phyloP scores from a whole-genome alignment of 345 rosid genomes.

The Limnanthes douglasii region DNA sequence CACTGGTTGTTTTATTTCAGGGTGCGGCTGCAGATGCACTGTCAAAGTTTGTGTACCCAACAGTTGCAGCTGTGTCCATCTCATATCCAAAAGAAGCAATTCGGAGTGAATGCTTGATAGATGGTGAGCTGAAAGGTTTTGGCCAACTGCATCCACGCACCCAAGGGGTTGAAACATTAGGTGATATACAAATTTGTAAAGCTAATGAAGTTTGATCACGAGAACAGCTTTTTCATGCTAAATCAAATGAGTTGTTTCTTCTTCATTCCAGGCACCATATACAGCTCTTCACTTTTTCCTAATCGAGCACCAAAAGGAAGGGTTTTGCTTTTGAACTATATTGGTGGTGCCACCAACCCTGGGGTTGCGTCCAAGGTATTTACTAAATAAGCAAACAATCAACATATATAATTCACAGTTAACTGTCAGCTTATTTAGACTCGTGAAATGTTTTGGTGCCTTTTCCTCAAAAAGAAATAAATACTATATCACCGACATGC shows the following conservation, averaged over 20 bases:
- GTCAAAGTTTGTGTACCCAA: constrained; percentile 80
- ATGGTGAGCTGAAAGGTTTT: constrained; percentile 87
- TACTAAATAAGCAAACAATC: too few relatives aligned
- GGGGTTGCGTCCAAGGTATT: constrained; percentile 71
- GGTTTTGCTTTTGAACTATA: constrained; percentile 66
- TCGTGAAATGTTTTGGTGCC: constrained; percentile 1
- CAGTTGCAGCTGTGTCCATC: constrained; percentile 86
- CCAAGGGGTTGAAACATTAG: constrained; percentile 95
- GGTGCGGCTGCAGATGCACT: constrained; percentile 61
- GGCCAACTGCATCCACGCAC: constrained; percentile 97
- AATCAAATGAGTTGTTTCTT: neutral
- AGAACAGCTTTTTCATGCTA: neutral
- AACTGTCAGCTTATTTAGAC: too few relatives aligned
- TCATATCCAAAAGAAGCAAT: constrained; percentile 89
- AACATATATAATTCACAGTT: constrained; percentile 1
- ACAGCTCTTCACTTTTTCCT: constrained; percentile 91
- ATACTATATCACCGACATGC: too few relatives aligned
- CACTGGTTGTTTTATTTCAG: constrained; percentile 17
- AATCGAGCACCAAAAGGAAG: constrained; percentile 77
- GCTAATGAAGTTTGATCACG: neutral
- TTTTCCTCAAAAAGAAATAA: too few relatives aligned
- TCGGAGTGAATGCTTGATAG: constrained; percentile 54
- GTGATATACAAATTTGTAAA: constrained; percentile 14
- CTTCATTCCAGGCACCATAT: constrained; percentile 51
- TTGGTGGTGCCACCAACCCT: constrained; percentile 77